Evolutionary conservation across 768 basidiomycete genomes (phyloP), one percentile per base, ranked within the genome.

Genomic region (Cystofilobasidium macerans): DNA sequence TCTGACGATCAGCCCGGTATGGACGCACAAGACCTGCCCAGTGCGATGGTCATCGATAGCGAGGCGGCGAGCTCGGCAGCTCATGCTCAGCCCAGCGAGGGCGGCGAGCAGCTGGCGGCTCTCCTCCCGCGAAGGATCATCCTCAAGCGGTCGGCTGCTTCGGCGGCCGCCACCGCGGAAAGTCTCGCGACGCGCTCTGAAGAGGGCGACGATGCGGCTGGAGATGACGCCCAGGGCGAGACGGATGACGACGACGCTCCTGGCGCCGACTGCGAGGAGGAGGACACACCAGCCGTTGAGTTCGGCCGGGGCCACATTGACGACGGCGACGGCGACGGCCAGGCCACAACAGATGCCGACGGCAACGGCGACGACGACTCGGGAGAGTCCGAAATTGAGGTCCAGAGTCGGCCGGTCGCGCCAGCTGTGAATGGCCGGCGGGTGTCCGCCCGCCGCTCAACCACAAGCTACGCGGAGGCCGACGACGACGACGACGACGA

Each of bases 311-410:
- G 16, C 16, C 42, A 42, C 9, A 5, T 13, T n/a, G n/a, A 22
- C 14, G n/a, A 16, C 51, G 51, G 1, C 3, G 51, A 16, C 14
- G 51, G 48, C 13, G 48, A 24, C 24, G 28, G 8, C 48, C 9
- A 4, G 48, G 48, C 16, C 13, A 54, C 18, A 11, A 30, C 9
- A 5, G 28, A 54, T 30, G 51, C 28, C 28, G 51, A 32, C 51
- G 51, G 32, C 30, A 18, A 54, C 51, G 51, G 32, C 51, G 9
- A 5, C 28, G 26, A 14, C 51, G 51, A 30, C 51, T 12, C 13
- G 4, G 48, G 51, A 26, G 51, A 54, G 51, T 54, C 51, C 51
- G 51, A 54, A 30, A 54, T 54, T 20, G 51, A 54, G 28, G 51
- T 54, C 30, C 14, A 48, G 24, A 22, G 13, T 8, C 45, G 45